Evolutionary conservation across 345 rosid species (phyloP).

Genomic region (Syzygium oleosum): DNA sequence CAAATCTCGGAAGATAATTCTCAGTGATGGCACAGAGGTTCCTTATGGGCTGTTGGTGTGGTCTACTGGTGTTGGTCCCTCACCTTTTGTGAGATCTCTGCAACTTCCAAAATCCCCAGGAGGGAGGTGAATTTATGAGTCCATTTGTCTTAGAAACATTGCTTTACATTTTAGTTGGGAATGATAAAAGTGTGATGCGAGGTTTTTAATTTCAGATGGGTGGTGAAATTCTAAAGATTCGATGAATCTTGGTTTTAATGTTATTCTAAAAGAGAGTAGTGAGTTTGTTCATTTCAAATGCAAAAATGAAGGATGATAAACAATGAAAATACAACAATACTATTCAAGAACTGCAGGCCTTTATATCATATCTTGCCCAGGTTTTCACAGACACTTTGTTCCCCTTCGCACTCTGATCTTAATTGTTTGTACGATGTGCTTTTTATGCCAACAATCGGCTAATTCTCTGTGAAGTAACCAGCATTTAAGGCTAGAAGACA

Average conservation of each 20-base stretch:
- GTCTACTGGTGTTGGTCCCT: conserved; percentile 97
- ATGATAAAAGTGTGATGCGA: not conserved
- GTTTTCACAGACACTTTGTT: not conserved
- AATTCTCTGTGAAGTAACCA: not conserved
- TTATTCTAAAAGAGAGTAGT: not conserved
- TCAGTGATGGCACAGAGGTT: conserved; percentile 75
- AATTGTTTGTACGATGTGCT: not conserved
- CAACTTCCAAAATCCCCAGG: conserved; percentile 84
- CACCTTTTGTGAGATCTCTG: conserved; percentile 54
- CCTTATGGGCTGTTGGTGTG: conserved; percentile 88
- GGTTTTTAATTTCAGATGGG: too few relatives aligned
- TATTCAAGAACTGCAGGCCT: not conserved
- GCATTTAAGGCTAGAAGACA: not conserved
- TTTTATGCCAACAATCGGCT: not conserved
- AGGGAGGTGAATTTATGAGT: conserved; percentile 52
- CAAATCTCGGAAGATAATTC: conserved; percentile 59
- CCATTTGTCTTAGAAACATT: not conserved
- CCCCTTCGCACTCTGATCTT: not conserved
- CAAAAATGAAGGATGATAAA: not conserved
- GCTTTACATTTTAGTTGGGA: not conserved
- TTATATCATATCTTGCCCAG: not conserved
- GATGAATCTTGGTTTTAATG: not conserved
- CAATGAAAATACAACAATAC: not conserved
- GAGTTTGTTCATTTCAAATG: not conserved
- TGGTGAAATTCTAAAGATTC: not conserved